Evolutionary conservation across 192 early-diverging fungal genomes (phyloP).

Genomic region (Coemansia erecta): DNA sequence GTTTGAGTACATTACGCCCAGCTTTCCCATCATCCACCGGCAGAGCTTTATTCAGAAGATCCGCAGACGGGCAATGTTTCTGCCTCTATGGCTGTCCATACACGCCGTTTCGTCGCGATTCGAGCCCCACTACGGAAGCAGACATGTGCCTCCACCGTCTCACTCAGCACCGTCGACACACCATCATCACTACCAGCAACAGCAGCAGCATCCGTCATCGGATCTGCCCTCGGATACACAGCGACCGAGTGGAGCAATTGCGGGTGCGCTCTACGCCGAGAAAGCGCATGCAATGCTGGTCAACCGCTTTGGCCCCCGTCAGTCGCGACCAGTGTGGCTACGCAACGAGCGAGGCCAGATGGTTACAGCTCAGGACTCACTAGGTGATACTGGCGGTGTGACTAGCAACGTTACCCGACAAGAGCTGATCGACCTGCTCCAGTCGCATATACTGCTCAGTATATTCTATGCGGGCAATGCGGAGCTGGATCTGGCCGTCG

Average conservation of each 20-base stretch:
- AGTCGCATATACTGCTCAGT: constrained; percentile 40
- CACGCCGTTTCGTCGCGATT: constrained; percentile 46
- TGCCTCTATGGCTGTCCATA: constrained; percentile 51
- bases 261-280: constrained; percentile 38
- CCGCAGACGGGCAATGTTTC: constrained; percentile 34
- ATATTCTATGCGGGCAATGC: constrained; percentile 39
- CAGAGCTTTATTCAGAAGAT: constrained; percentile 44
- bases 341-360: constrained; percentile 26
- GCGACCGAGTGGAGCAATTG: constrained; percentile 2
- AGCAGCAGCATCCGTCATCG: not conserved
- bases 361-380: constrained; percentile 11
- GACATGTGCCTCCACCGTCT: not conserved
- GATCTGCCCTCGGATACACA: too few species aligned
- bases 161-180: constrained; percentile 5
- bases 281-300: constrained; percentile 44
- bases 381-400: constrained; percentile 8
- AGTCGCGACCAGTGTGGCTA: constrained; percentile 13
- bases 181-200: not conserved
- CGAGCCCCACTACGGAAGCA: constrained; percentile 17
- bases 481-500: constrained; percentile 40
- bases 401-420: constrained; percentile 23
- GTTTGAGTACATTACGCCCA: constrained; percentile 40
- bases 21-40: constrained; percentile 42
- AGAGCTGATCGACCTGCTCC: constrained; percentile 39
- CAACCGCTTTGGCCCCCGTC: constrained; percentile 29